A percentile compares a stretch with the other conserved stretches of the same genome.
These are phyloP conservation scores for Fusarium annulatum DNA, from an alignment of 2,329 filamentous ascomycete species.

Conservation along the genomic window DNA sequence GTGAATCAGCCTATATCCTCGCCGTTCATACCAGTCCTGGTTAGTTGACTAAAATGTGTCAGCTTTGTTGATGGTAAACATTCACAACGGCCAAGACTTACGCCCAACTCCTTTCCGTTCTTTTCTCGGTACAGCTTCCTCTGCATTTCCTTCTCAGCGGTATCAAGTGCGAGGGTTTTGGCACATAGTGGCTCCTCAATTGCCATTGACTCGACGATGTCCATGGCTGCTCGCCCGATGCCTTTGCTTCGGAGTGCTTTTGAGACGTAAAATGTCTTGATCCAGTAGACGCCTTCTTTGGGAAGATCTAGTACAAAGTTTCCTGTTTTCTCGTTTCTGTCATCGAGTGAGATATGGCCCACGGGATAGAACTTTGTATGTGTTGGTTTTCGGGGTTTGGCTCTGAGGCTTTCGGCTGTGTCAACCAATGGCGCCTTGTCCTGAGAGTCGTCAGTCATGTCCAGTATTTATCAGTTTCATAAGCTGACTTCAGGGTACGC, in stretches of 20 bases:
- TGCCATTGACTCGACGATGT: slow-evolving; percentile 44
- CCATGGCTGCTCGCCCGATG: slow-evolving; percentile 47
- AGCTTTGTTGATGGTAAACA: rapidly evolving
- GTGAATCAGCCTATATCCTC: slow-evolving; percentile 44
- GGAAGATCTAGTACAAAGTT: slow-evolving; percentile 36
- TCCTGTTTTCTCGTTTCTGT: slow-evolving; percentile 20
- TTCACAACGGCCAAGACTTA: background rate
- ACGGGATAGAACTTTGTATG: slow-evolving; percentile 30
- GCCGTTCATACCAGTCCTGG: slow-evolving; percentile 46
- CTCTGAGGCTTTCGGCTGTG: slow-evolving; percentile 29
- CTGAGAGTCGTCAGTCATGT: background rate
- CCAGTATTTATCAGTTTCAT: rapidly evolving
- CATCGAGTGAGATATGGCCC: slow-evolving; percentile 43
- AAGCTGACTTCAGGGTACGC: slow-evolving; percentile 20
- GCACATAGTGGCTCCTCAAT: slow-evolving; percentile 40
- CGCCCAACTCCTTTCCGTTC: slow-evolving; percentile 10
- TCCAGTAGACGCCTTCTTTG: slow-evolving; percentile 41
- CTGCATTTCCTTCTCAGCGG: slow-evolving; percentile 40
- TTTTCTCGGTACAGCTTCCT: background rate
- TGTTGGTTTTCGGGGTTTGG: slow-evolving; percentile 24
- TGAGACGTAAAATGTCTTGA: slow-evolving; percentile 47
- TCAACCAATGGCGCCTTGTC: slow-evolving; percentile 27
- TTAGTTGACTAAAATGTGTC: slow-evolving; percentile 35
- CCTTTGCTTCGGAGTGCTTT: slow-evolving; percentile 41
- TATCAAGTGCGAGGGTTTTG: slow-evolving; percentile 43